Percentiles rank a stretch among this genome's conserved stretches.
Evolutionary conservation across 2,329 filamentous ascomycete genomes (phyloP).

Genomic region (Aspergillus aculeatus): DNA sequence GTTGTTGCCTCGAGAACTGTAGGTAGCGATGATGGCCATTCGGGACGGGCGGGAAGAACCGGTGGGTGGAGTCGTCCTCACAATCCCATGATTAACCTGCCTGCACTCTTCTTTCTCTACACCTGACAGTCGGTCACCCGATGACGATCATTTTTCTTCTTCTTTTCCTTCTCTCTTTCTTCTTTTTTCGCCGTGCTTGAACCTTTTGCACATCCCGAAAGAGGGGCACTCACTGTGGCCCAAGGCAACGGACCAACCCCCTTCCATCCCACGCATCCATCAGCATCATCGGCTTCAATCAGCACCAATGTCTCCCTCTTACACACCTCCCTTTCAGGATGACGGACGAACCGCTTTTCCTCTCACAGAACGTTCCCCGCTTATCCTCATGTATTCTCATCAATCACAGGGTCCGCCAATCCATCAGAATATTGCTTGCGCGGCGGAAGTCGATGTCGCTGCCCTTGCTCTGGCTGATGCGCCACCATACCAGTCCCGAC

Average conservation of each 20-base stretch:
- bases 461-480: conserved; percentile 7
- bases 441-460: conserved; percentile 4
- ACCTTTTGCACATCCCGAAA: not conserved
- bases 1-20: not conserved
- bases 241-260: not conserved
- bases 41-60: conserved; percentile 8
- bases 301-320: not conserved
- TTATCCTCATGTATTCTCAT: conserved; percentile 1
- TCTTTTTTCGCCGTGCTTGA: not conserved
- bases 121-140: not conserved
- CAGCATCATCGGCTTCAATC: conserved; percentile 6
- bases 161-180: not conserved
- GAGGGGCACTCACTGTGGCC: not conserved
- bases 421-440: conserved; percentile 2
- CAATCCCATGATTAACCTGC: not conserved
- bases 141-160: not conserved
- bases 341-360: conserved; percentile 16
- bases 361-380: not conserved
- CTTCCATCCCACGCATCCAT: conserved; percentile 6
- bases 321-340: conserved; percentile 3
- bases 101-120: not conserved
- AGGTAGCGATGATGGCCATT: not conserved
- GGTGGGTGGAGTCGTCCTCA: not conserved
- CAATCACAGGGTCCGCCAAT: conserved; percentile 11
- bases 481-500: conserved; percentile 4